Evolutionary conservation across 2,329 filamentous ascomycete species (phyloP), one percentile per base, ranked within the genome.

Genomic region (Aspergillus sp.): DNA sequence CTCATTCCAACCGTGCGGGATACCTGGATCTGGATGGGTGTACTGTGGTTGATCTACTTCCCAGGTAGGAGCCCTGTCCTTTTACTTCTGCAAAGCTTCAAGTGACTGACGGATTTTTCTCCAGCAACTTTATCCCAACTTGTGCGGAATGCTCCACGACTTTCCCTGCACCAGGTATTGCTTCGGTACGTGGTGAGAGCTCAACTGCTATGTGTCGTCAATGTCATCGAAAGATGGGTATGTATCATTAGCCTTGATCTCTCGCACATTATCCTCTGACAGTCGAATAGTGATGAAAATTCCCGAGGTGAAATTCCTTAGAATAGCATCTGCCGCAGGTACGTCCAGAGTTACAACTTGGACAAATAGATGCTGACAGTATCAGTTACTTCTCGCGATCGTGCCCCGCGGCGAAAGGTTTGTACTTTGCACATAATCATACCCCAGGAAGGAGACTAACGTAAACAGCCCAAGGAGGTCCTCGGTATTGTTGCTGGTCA

Each of bases 11-110:
- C n/a, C 76, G 86, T 49, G 87, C 86, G 10, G 88, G 88, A 4
- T 90, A 90, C 63, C 68, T 94, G 49, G 87, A 93, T 63, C 69
- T 88, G 7, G 79, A 84, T 22, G 86, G 86, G 13, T 90, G 86
- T 67, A 84, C 81, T 5, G 78, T 88, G 7, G 76, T 82, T 41
- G 88, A 93, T 61, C 80, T 93, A 74, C 78, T 93, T 9, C 84
- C 86, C 48, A 83, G 79, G 79, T 81, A 68, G 33, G 62, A 61
- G 27, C 41, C 7, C 17, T 17, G 17, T 15, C 3, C 6, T 20
- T 19, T 5, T n/a, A n/a, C 33, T 3, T 7, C 13, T 35, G 33
- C 7, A 35, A n/a, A 5, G 13, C 5, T 5, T 35, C 33, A 9
- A 9, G 5, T 13, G 4, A 7, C 33, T 35, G 15, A 35, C 17